phyloP scores from a whole-genome alignment of 768 basidiomycete species.

The Hygrophoropsis aurantiaca region DNA sequence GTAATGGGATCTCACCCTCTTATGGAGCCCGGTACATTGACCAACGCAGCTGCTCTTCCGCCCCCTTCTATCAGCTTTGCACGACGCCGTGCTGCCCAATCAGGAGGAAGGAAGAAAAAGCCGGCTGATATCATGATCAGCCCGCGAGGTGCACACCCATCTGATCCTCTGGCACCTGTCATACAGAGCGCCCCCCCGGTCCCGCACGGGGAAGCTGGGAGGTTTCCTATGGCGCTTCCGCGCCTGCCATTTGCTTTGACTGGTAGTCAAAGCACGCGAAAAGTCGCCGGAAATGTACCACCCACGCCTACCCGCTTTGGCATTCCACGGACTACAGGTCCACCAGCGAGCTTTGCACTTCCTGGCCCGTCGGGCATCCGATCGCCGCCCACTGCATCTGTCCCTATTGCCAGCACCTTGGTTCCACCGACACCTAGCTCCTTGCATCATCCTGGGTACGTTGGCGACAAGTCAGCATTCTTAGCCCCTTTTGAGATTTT shows the following conservation, averaged over 20 bases:
- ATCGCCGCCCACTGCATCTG: conserved; percentile 57
- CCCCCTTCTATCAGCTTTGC: conserved; percentile 79
- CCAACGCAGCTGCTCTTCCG: conserved; percentile 44
- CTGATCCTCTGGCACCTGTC: conserved; percentile 58
- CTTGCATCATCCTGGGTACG: conserved; percentile 58
- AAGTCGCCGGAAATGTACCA: conserved; percentile 61
- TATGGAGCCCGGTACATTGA: conserved; percentile 15
- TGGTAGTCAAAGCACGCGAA: conserved; percentile 45
- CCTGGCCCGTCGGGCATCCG: conserved; percentile 33
- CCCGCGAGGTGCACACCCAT: conserved; percentile 54
- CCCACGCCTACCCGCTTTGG: conserved; percentile 70
- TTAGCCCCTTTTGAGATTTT: conserved; percentile 81
- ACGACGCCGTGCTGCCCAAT: conserved; percentile 64
- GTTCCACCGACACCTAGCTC: conserved; percentile 72
- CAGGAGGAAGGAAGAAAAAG: conserved; percentile 64
- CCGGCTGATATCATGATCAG: conserved; percentile 81
- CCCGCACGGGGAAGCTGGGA: conserved; percentile 40
- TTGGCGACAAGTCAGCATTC: conserved; percentile 73
- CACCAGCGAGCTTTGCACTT: conserved; percentile 23
- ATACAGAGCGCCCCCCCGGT: conserved; percentile 80
- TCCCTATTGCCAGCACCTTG: conserved; percentile 65
- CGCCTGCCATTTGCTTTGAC: conserved; percentile 55
- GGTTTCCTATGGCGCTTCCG: conserved; percentile 65
- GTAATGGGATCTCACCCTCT: conserved; percentile 15
- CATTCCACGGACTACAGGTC: conserved; percentile 33